Percentiles rank a stretch among this genome's conserved stretches.
phyloP scores from a whole-genome alignment of 495 filamentous ascomycete genomes.

The Penicillium taxi region DNA sequence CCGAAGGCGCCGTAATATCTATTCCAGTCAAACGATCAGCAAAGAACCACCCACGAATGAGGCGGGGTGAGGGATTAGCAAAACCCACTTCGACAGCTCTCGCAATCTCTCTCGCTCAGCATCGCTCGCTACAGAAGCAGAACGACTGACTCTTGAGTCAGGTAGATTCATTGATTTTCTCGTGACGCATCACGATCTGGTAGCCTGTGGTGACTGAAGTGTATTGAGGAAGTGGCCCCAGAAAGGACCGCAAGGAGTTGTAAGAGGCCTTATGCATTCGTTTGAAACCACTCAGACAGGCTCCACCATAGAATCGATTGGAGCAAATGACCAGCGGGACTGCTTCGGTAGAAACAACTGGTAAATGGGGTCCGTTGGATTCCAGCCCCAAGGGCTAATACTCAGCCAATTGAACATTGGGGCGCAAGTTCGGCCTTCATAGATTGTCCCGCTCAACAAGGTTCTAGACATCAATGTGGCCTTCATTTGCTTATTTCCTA shows the following conservation, averaged over 20 bases:
- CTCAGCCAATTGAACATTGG: too few relatives aligned
- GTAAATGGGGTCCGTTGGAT: too few relatives aligned
- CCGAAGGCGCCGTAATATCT: slow-evolving; percentile 29
- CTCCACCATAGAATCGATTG: too few relatives aligned
- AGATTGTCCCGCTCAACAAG: too few relatives aligned
- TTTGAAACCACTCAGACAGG: too few relatives aligned
- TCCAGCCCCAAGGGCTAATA: too few relatives aligned
- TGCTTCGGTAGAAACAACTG: too few relatives aligned
- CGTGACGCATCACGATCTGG: not conserved
- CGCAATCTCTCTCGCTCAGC: slow-evolving; percentile 17
- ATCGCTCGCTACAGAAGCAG: slow-evolving; percentile 4
- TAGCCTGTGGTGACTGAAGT: not conserved
- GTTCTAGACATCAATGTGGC: too few relatives aligned
- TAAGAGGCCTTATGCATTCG: too few relatives aligned
- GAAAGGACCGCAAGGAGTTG: not conserved
- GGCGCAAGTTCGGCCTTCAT: too few relatives aligned
- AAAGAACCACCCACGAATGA: not conserved
- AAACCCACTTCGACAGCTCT: slow-evolving; percentile 16
- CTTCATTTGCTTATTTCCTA: too few relatives aligned
- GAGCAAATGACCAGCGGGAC: too few relatives aligned
- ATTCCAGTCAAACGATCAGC: not conserved
- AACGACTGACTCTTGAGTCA: not conserved
- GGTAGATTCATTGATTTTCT: slow-evolving; percentile 1
- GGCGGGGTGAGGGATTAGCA: not conserved
- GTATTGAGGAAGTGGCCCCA: not conserved